Base-by-base conservation (phyloP, 2,329 filamentous ascomycete species). In the Tolypocladium ovalisporum region DNA sequence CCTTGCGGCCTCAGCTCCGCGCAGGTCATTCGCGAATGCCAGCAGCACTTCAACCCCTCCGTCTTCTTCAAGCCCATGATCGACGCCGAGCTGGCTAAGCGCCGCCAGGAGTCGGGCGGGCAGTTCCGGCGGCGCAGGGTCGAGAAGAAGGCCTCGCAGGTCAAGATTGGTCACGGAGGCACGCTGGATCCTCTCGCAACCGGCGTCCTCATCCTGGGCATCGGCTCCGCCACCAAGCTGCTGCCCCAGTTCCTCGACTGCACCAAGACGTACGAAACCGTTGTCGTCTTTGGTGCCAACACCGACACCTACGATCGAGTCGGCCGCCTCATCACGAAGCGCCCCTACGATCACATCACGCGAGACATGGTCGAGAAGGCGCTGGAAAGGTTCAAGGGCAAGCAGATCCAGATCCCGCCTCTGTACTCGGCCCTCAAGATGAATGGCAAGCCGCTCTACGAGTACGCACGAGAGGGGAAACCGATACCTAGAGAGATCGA, bases 91-190 rank as follows among this genome's bases (percentile, higher is more conserved):
- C 77, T 77, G 57, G 73, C 73, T 1, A 77, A 76, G 53, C 81
- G 83, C 58, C 71, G 77, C 19, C 73, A 76, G 62, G 86, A 89
- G 69, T 75, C 75, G 58, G 76, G 80, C 58, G 76, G 77, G 58
- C 83, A 87, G 68, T 79, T 80, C 63, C 78, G 80, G 63, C 81
- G 86, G 59, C 80, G 84, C 60, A 75, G 75, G 61, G 74, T 73
- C 52, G 78, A 79, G 61, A 82, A 83, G 70, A 80, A 80, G 64
- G 76, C 80, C 1, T 70, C 86, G 6, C 83, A 89, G 61, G 87
- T 97, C 64, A 99, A 97, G 77, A 89, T 97, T 67, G 94, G 94
- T 37, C 94, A 99, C 74, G 94, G 94, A 60, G 94, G 94, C 49
- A 99, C 94, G 1, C 81, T 99, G 22, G 94, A 99, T 68, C 94